Evolutionary conservation across 129 eudicot genomes (phyloP).

Genomic region (Artemisia tridentata): DNA sequence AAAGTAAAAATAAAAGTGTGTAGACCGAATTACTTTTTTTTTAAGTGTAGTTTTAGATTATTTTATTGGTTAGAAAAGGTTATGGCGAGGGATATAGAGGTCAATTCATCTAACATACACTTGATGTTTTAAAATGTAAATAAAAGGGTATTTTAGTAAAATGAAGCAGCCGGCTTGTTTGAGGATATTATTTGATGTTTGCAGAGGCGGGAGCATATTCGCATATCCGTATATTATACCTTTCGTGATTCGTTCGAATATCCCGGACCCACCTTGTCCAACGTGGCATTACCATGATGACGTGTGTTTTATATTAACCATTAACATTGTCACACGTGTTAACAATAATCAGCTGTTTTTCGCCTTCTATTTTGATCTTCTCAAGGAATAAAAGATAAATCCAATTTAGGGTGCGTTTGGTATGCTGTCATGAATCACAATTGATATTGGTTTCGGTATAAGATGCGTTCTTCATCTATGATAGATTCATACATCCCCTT

Average conservation of each 20-base stretch:
- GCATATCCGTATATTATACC: constrained; percentile 32
- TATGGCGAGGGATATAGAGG: constrained; percentile 16
- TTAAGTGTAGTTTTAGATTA: too few species aligned
- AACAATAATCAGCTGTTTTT: not conserved
- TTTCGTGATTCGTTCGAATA: constrained; percentile 29
- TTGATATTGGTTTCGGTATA: too few species aligned
- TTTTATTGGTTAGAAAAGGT: too few species aligned
- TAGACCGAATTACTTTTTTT: too few species aligned
- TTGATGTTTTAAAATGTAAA: not conserved
- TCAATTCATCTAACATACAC: not conserved
- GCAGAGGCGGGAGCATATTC: constrained; percentile 40
- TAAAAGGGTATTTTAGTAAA: constrained; percentile 17
- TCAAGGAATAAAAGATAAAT: not conserved
- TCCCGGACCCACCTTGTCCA: constrained; percentile 28
- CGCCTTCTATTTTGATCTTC: not conserved
- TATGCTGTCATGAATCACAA: too few species aligned
- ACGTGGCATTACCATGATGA: constrained; percentile 31
- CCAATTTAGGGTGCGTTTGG: too few species aligned
- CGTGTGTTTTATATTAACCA: not conserved
- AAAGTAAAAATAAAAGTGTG: too few species aligned
- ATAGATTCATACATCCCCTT: too few species aligned
- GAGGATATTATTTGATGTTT: constrained; percentile 16
- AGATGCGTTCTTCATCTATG: too few species aligned
- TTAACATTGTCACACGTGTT: constrained; percentile 7
- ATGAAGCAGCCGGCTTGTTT: constrained; percentile 7